Conservation (phyloP, 2,329 filamentous ascomycete species). For the Pseudogymnoascus sp. region DNA sequence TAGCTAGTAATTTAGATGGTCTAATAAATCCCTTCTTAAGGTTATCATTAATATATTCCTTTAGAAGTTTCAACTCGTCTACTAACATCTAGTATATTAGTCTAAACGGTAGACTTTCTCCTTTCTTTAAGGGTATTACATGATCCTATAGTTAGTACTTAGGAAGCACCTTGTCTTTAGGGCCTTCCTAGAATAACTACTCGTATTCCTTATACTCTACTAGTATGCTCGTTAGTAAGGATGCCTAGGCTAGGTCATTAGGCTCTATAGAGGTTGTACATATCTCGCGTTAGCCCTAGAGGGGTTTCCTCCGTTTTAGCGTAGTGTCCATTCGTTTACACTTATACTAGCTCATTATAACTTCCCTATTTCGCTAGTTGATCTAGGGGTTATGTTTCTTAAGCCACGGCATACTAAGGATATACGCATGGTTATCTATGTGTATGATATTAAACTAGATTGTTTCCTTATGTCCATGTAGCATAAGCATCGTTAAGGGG, state of each 20-base stretch:
- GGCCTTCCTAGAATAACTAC: background rate
- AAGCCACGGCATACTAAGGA: background rate
- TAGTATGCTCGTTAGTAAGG: background rate
- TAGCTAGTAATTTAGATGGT: constrained; percentile 14
- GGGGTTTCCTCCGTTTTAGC: no score
- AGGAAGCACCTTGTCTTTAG: background rate
- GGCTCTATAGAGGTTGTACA: background rate
- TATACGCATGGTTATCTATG: background rate
- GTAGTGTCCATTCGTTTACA: no score
- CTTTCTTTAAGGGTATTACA: background rate
- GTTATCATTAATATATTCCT: constrained; percentile 17
- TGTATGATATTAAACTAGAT: background rate
- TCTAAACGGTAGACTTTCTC: background rate
- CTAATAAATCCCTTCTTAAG: constrained; percentile 18
- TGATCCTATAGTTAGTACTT: background rate
- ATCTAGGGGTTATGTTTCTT: background rate
- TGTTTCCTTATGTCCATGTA: background rate
- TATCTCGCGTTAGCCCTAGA: background rate
- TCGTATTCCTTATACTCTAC: background rate
- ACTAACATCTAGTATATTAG: constrained; percentile 14
- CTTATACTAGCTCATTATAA: background rate
- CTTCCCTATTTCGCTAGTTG: background rate
- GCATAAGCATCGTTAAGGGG: background rate
- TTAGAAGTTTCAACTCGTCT: constrained; percentile 12
- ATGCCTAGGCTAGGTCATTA: background rate